Percentiles rank a stretch among this genome's conserved stretches.
Conservation (phyloP, 257 asterid genomes). For the Catharanthus roseus region DNA sequence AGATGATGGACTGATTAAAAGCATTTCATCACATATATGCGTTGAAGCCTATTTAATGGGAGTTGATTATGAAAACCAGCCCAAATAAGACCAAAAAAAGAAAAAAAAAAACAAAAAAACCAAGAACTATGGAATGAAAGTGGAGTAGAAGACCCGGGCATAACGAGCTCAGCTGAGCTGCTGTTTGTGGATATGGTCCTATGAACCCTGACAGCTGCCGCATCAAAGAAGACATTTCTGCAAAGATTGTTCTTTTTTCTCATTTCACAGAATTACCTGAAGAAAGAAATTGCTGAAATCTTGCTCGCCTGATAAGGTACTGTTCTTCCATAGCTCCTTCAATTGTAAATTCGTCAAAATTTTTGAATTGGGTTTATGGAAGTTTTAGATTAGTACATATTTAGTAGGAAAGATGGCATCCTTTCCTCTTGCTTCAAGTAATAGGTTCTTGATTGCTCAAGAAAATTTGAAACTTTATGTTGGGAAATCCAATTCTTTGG, state of each 20-base stretch:
- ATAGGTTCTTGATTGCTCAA: slow-evolving; percentile 36
- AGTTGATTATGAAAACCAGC: too few relatives aligned
- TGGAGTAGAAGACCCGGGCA: too few relatives aligned
- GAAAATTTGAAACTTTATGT: slow-evolving; percentile 35
- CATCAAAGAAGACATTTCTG: background rate
- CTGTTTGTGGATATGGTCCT: slow-evolving; percentile 5
- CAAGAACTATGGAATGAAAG: background rate
- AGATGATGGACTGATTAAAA: too few relatives aligned
- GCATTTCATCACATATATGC: too few relatives aligned
- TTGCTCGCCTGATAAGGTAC: slow-evolving; percentile 6
- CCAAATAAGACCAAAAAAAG: too few relatives aligned
- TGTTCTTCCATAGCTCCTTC: background rate
- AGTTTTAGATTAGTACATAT: slow-evolving; percentile 22
- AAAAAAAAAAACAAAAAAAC: too few relatives aligned
- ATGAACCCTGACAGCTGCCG: background rate
- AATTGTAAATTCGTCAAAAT: background rate
- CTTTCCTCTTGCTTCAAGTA: slow-evolving; percentile 57
- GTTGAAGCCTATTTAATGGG: too few relatives aligned
- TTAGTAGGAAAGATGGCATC: slow-evolving; percentile 54
- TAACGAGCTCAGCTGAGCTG: background rate
- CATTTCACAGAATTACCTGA: background rate
- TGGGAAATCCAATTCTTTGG: slow-evolving; percentile 29
- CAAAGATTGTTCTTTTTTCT: background rate
- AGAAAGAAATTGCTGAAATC: background rate
- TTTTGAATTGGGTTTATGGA: slow-evolving; percentile 29